These are phyloP conservation scores for Rhizophagus sp. DNA, from an alignment of 192 early-diverging fungal genomes.

Conservation along the genomic window DNA sequence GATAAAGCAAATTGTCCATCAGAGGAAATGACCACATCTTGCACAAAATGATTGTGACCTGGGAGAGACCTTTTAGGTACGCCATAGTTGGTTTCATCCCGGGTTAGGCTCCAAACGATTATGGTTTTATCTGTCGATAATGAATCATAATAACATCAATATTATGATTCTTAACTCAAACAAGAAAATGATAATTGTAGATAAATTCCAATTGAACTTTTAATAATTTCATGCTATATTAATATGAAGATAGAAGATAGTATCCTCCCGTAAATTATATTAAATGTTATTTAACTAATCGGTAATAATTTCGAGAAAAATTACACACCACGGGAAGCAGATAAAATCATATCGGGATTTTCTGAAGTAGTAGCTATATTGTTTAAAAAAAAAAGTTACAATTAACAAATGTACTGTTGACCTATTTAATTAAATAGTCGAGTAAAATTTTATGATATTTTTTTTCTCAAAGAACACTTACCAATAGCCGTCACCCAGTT, in stretches of 20 bases:
- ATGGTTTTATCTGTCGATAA: conserved; percentile 86
- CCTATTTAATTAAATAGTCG: neutral
- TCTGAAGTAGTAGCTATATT: conserved; percentile 85
- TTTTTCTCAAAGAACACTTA: neutral
- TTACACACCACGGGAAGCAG: conserved; percentile 89
- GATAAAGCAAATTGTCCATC: conserved; percentile 99
- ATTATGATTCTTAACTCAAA: conserved; percentile 10
- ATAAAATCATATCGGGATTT: conserved; percentile 95
- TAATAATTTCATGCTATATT: neutral
- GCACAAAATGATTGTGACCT: conserved; percentile 99
- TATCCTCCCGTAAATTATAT: neutral
- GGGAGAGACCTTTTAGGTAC: conserved; percentile 84
- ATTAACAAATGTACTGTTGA: neutral
- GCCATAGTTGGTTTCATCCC: conserved; percentile 93
- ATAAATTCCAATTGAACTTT: neutral
- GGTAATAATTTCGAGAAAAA: neutral
- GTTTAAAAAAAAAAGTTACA: neutral
- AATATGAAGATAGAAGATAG: too few species aligned
- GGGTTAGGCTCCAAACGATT: conserved; percentile 96
- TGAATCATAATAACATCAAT: conserved; percentile 26
- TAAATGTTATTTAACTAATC: neutral
- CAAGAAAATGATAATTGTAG: neutral
- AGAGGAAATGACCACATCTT: conserved; percentile 97
- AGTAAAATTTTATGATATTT: neutral
- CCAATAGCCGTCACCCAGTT: conserved; percentile 92